phyloP scores from a whole-genome alignment of 768 basidiomycete species.

The Clitopilus hobsonii region DNA sequence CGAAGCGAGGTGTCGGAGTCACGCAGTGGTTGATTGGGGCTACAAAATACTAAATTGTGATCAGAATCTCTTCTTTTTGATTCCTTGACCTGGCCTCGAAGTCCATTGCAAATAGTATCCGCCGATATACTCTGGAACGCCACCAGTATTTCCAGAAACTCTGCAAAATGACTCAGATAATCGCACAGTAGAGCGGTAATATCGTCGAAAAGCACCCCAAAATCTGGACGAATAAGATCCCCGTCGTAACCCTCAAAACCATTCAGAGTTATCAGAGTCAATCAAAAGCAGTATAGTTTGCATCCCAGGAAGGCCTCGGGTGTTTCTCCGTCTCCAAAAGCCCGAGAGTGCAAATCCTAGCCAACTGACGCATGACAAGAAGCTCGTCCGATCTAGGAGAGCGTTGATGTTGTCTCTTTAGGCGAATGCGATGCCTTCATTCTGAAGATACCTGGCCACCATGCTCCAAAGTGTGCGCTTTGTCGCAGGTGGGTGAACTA shows the following conservation, averaged over 20 bases:
- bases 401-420: background rate
- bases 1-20: background rate
- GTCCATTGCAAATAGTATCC: background rate
- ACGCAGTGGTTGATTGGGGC: background rate
- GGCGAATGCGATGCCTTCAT: background rate
- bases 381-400: conserved; percentile 1
- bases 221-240: background rate
- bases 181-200: background rate
- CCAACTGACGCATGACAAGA: background rate
- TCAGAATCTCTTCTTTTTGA: background rate
- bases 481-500: background rate
- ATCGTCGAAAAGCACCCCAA: background rate
- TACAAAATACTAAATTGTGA: background rate
- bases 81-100: background rate
- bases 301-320: background rate
- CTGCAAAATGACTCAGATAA: background rate
- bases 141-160: background rate
- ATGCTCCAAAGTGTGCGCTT: background rate
- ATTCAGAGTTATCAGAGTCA: background rate
- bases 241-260: background rate
- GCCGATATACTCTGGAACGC: background rate
- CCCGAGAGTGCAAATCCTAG: background rate
- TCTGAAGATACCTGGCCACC: background rate
- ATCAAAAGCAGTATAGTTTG: background rate
- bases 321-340: background rate